Conservation (phyloP, 2,329 filamentous ascomycete species). For the Paracoccidioides lutzii region DNA sequence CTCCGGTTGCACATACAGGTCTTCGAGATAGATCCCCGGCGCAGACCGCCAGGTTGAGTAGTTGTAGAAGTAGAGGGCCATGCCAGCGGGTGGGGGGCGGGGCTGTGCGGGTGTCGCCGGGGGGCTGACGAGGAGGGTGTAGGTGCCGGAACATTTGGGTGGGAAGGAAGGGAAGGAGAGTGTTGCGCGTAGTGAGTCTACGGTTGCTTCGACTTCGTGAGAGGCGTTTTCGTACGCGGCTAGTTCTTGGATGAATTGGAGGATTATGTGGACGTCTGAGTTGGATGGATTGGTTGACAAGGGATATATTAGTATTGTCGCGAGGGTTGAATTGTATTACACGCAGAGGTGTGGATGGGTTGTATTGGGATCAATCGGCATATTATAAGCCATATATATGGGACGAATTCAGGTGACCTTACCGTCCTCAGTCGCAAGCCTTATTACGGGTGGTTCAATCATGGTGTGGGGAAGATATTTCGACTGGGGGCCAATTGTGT, state of each 20-base stretch:
- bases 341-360: no score
- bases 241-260: slow-evolving; percentile 69
- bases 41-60: slow-evolving; percentile 87
- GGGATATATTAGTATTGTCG: no score
- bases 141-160: slow-evolving; percentile 48
- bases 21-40: slow-evolving; percentile 84
- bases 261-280: slow-evolving; percentile 68
- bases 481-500: no score
- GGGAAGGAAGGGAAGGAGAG: slow-evolving; percentile 57
- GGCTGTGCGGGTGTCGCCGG: slow-evolving; percentile 34
- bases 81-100: slow-evolving; percentile 45
- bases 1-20: slow-evolving; percentile 65
- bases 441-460: slow-evolving; percentile 26
- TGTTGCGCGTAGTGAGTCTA: slow-evolving; percentile 56
- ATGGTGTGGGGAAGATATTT: slow-evolving; percentile 11
- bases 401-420: slow-evolving; percentile 1
- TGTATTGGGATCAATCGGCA: neutral
- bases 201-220: slow-evolving; percentile 63
- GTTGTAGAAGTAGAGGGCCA: slow-evolving; percentile 91
- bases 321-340: no score
- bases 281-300: neutral
- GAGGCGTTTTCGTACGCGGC: slow-evolving; percentile 77
- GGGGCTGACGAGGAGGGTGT: slow-evolving; percentile 55
- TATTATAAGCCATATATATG: neutral
- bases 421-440: slow-evolving; percentile 31